A percentile compares a stretch with the other conserved stretches of the same genome.
Conservation (phyloP, 495 filamentous ascomycete genomes). For the Penicillium subrubescens region DNA sequence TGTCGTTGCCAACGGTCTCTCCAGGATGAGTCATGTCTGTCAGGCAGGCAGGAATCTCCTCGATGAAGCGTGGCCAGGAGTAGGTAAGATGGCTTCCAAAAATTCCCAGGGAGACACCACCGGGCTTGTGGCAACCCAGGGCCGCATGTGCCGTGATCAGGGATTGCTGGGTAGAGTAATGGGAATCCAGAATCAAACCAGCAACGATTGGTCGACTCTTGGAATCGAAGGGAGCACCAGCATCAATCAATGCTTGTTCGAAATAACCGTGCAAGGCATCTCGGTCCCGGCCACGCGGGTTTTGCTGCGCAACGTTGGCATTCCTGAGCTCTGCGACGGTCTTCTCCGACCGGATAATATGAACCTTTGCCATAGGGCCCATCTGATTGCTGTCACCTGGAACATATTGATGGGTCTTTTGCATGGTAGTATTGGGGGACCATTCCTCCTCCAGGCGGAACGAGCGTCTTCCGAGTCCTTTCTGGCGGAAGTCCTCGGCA, state of each 20-base stretch:
- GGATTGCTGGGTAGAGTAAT: conserved; percentile 34
- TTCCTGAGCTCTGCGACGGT: conserved; percentile 43
- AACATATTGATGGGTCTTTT: conserved; percentile 5
- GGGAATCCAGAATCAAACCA: background rate
- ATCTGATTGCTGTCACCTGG: conserved; percentile 22
- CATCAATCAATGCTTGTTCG: background rate
- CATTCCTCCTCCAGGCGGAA: conserved; percentile 55
- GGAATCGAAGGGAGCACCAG: background rate
- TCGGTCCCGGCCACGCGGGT: conserved; percentile 26
- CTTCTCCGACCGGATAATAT: conserved; percentile 44
- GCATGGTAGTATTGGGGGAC: conserved; percentile 37
- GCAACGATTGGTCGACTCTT: background rate
- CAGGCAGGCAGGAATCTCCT: conserved; percentile 42
- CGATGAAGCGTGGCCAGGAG: conserved; percentile 50
- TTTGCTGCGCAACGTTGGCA: conserved; percentile 37
- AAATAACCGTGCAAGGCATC: conserved; percentile 44
- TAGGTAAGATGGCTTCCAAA: conserved; percentile 51
- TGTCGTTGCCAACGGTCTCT: conserved; percentile 41
- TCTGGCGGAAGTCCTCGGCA: conserved; percentile 49
- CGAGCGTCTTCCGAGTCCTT: conserved; percentile 49
- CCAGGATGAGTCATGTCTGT: conserved; percentile 30
- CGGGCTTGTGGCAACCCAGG: conserved; percentile 41
- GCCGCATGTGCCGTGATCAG: conserved; percentile 47
- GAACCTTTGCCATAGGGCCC: conserved; percentile 46
- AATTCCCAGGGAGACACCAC: conserved; percentile 46